Percentiles rank a stretch among this genome's conserved stretches.
Evolutionary conservation across 1,284 basidiomycete genomes (phyloP).

Genomic region (Tilletia horrida): DNA sequence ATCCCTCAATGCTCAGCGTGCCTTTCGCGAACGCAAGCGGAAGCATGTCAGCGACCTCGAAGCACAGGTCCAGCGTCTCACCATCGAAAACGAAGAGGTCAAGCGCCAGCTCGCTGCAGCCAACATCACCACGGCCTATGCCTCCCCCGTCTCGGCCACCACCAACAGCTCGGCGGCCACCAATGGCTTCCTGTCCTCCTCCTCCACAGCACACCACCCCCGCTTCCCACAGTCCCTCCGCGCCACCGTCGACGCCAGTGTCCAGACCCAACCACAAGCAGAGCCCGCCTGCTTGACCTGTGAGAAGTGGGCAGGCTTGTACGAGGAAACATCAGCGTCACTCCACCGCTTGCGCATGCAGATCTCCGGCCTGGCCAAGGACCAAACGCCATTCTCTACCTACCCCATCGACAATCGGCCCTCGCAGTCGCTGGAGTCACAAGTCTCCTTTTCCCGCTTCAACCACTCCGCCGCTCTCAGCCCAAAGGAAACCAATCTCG

Average conservation of each 20-base stretch:
- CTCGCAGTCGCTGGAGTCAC: too few species aligned
- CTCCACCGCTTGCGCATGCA: background rate
- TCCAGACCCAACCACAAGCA: background rate
- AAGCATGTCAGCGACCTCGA: constrained; percentile 15
- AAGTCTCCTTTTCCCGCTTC: too few species aligned
- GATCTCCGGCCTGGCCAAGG: constrained; percentile 2
- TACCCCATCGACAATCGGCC: too few species aligned
- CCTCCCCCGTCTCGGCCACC: background rate
- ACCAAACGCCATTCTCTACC: background rate
- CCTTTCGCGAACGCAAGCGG: constrained; percentile 17
- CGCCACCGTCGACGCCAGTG: background rate
- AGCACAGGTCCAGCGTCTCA: background rate
- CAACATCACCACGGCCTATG: background rate
- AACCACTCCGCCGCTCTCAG: too few species aligned
- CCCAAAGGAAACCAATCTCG: too few species aligned
- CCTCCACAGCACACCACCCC: background rate
- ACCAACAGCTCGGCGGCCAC: too few species aligned
- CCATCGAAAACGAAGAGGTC: background rate
- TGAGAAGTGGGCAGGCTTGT: background rate
- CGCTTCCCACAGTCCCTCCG: background rate
- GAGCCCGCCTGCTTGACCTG: background rate
- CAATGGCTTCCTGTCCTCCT: too few species aligned
- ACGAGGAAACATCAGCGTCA: background rate
- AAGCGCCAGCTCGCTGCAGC: background rate
- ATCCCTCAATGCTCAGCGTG: constrained; percentile 12